phyloP scores from a whole-genome alignment of 306 rosid genomes.

The Quercus agrifolia region DNA sequence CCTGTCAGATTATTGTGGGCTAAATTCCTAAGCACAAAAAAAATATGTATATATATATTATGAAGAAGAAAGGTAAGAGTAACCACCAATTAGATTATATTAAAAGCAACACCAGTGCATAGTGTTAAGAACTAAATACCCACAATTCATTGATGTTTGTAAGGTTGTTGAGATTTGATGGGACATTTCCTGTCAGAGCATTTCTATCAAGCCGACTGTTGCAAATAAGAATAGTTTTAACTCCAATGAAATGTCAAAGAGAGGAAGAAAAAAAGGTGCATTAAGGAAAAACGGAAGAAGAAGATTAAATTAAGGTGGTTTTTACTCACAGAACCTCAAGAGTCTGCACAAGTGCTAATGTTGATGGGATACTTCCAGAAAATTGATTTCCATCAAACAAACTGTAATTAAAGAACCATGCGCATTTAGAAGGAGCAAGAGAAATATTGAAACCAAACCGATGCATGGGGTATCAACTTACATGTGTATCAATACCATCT shows the following conservation, averaged over 20 bases:
- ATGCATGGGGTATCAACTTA: constrained; percentile 35
- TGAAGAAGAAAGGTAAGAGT: background rate
- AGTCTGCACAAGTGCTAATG: constrained; percentile 70
- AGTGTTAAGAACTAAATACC: constrained; percentile 26
- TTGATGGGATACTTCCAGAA: constrained; percentile 59
- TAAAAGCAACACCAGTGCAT: background rate
- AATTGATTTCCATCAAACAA: constrained; percentile 76
- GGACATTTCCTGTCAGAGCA: constrained; percentile 57
- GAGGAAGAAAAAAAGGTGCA: background rate
- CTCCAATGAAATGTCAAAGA: constrained; percentile 6
- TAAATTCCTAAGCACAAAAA: constrained; percentile 58
- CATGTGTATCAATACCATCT: constrained; percentile 82
- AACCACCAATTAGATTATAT: background rate
- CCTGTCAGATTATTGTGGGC: constrained; percentile 64
- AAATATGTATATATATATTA: background rate
- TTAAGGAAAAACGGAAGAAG: background rate
- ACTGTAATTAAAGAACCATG: constrained; percentile 35
- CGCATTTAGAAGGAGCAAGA: constrained; percentile 6
- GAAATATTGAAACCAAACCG: background rate
- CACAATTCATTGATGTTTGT: constrained; percentile 67
- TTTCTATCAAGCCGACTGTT: constrained; percentile 96
- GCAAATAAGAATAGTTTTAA: constrained; percentile 20
- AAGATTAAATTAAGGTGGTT: constrained; percentile 11
- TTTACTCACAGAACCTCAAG: constrained; percentile 95
- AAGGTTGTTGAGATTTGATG: constrained; percentile 68